Evolutionary conservation across 805 yeast species (phyloP).

Genomic region (Metschnikowia dekortorum): DNA sequence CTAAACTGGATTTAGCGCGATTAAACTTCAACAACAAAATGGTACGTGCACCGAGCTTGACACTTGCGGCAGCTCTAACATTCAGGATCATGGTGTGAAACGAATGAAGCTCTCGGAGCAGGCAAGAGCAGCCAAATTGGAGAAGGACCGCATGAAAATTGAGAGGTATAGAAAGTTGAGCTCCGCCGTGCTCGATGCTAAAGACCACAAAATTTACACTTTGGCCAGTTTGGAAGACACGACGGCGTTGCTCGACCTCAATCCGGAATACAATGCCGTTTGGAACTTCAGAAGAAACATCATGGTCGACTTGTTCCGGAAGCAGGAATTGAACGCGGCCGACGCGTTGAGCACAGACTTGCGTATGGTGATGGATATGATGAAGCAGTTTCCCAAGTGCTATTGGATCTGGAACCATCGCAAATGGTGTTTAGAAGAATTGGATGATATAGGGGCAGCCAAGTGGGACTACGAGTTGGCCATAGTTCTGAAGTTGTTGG

Average conservation of each 20-base stretch:
- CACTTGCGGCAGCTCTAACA: constrained; percentile 4
- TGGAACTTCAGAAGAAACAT: constrained; percentile 90
- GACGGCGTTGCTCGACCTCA: constrained; percentile 51
- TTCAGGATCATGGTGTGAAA: constrained; percentile 66
- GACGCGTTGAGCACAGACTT: constrained; percentile 52
- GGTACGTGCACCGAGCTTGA: constrained; percentile 4
- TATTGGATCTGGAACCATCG: constrained; percentile 98
- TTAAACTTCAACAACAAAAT: background rate
- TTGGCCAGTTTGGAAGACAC: constrained; percentile 48
- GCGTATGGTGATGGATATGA: constrained; percentile 49
- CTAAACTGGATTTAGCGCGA: background rate
- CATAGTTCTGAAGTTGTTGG: constrained; percentile 64
- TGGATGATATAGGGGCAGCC: constrained; percentile 44
- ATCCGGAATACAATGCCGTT: constrained; percentile 83
- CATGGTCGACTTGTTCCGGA: constrained; percentile 31
- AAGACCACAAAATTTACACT: constrained; percentile 16
- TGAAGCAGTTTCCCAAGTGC: constrained; percentile 75
- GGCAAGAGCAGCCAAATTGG: constrained; percentile 46
- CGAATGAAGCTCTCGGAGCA: constrained; percentile 55
- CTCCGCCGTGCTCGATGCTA: constrained; percentile 34
- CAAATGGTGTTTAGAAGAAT: constrained; percentile 60
- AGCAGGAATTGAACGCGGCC: constrained; percentile 5
- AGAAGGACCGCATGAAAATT: constrained; percentile 61
- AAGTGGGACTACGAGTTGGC: constrained; percentile 70
- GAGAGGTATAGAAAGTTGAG: constrained; percentile 47